Evolutionary conservation across 2,329 filamentous ascomycete species (phyloP), one percentile per base, ranked within the genome.

Genomic region (Trichoderma koningii): DNA sequence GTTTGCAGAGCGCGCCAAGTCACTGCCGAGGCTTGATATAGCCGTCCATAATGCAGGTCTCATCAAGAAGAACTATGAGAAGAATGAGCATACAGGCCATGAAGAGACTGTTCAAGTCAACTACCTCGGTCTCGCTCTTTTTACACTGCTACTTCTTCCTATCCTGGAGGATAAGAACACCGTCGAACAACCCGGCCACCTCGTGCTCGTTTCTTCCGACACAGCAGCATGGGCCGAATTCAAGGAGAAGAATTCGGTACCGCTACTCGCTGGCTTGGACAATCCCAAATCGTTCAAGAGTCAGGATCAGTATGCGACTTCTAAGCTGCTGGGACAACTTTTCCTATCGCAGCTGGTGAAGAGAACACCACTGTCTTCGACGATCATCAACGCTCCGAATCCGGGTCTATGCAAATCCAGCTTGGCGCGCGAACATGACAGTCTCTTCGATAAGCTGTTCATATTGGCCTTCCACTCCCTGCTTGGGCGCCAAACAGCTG

Each of bases 311-410:
- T 61, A 61, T 28, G 17, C 10, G 14, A 61, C 47, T 5, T 61
- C 57, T 0, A 61, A 61, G 15, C 28, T 61, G n/a, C 21, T 61
- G 2, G 57, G 57, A 7, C 57, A 61, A n/a, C 12, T 61, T n/a
- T 61, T 61, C 28, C 28, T 61, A 6, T 42, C 57, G 7, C 45
- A 61, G 26, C 23, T 61, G 23, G 57, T 51, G 1, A 61, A 61
- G 23, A 34, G 57, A 3, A 34, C 52, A 2, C 57, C 47, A 3
- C 34, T 47, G 12, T 61, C 57, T 7, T 23, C 42, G 12, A 47
- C 57, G 21, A 61, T 61, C 15, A 61, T 61, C 12, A 61, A 61
- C 14, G 57, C 47, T 15, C 57, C 57, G 6, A 62, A 52, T 15
- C 57, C 57, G 28, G 47, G 57, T 0, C 15, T 62, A 3, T 62